phyloP scores from a whole-genome alignment of 768 basidiomycete species.

The Ephemerocybe angulata region DNA sequence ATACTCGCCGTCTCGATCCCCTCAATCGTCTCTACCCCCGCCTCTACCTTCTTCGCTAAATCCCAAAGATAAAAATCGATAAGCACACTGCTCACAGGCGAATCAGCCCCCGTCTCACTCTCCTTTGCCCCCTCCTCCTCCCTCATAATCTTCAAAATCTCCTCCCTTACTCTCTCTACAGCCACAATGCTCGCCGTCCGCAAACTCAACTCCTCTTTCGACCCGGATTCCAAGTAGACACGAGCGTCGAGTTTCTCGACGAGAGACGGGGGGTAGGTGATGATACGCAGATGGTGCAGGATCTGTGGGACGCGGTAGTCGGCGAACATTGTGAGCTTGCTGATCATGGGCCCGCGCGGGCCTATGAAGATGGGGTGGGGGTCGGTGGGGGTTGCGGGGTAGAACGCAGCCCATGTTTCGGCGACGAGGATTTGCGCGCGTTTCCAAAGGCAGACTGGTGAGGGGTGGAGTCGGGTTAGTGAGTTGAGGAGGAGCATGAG shows the following conservation, averaged over 20 bases:
- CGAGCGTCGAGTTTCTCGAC: constrained; percentile 45
- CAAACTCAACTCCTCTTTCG: constrained; percentile 69
- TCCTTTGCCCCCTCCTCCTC: constrained; percentile 11
- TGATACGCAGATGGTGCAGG: constrained; percentile 74
- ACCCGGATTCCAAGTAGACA: constrained; percentile 48
- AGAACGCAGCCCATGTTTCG: constrained; percentile 91
- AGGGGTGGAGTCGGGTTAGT: background rate
- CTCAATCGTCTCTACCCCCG: constrained; percentile 53
- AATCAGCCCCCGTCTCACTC: constrained; percentile 21
- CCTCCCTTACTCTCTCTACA: constrained; percentile 68
- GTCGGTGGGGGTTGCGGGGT: constrained; percentile 44
- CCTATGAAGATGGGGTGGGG: constrained; percentile 75
- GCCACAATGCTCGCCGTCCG: constrained; percentile 78
- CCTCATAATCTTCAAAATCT: constrained; percentile 42
- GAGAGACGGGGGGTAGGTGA: constrained; percentile 66
- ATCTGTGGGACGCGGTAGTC: constrained; percentile 93
- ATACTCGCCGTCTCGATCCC: constrained; percentile 54
- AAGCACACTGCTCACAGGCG: constrained; percentile 65
- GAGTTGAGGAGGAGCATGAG: background rate
- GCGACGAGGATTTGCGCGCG: constrained; percentile 89
- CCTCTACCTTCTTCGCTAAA: constrained; percentile 71
- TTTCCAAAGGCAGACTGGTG: constrained; percentile 81
- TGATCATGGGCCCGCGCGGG: constrained; percentile 52
- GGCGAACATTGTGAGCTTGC: constrained; percentile 87
- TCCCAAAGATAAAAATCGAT: constrained; percentile 95